A percentile compares a stretch with the other conserved stretches of the same genome.
These are phyloP conservation scores for Coniochaeta prunicola DNA, from an alignment of 2,329 filamentous ascomycete species.

Conservation along the genomic window DNA sequence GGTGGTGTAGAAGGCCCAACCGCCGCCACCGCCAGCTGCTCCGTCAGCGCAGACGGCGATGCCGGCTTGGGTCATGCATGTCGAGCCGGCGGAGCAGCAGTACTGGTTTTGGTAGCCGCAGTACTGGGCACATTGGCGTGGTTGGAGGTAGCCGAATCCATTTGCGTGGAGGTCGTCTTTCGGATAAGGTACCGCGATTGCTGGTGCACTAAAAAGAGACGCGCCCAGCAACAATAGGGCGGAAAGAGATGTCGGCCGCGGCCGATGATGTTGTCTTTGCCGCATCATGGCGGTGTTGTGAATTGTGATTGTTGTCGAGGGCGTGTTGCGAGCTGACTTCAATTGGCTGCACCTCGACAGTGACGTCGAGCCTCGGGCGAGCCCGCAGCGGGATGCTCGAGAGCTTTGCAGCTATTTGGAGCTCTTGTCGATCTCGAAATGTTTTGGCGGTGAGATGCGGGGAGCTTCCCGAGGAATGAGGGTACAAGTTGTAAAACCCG, in stretches of 20 bases:
- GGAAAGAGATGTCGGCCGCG: conserved; percentile 13
- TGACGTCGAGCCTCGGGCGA: not conserved
- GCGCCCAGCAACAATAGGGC: conserved; percentile 26
- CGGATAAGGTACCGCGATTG: conserved; percentile 33
- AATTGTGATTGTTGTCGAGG: not conserved
- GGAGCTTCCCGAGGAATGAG: not conserved
- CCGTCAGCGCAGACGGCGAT: conserved; percentile 25
- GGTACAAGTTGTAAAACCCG: not conserved
- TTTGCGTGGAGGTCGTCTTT: conserved; percentile 39
- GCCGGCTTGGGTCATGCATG: conserved; percentile 48
- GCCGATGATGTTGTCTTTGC: conserved; percentile 17
- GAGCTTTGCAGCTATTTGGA: not conserved
- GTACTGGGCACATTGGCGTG: conserved; percentile 40
- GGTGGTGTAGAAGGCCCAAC: conserved; percentile 35
- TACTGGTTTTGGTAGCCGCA: conserved; percentile 49
- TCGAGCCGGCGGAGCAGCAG: conserved; percentile 43
- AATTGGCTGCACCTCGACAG: not conserved
- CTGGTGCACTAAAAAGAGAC: not conserved
- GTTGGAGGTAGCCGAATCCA: conserved; percentile 44
- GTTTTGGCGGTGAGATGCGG: not conserved
- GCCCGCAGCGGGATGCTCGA: not conserved
- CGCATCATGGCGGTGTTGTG: conserved; percentile 20
- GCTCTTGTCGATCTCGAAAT: not conserved
- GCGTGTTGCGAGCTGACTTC: not conserved
- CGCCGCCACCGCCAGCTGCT: conserved; percentile 19